Evolutionary conservation across 306 rosid genomes (phyloP), one percentile per base, ranked within the genome.

Genomic region (Cucurbita pepo): DNA sequence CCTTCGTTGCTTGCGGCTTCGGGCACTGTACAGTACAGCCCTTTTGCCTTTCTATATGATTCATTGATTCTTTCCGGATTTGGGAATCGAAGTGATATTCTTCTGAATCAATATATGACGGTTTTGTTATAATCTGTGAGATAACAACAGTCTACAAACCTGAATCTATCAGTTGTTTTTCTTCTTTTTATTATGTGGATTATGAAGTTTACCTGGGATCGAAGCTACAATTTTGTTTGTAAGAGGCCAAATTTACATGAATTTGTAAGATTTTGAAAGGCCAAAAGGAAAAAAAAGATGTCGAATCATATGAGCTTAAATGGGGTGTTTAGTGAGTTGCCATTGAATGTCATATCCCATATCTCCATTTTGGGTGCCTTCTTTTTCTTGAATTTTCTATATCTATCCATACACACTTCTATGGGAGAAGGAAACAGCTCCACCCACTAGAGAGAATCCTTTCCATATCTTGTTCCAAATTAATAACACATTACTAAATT

Each of bases 41-140:
- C 36, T 69, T 48, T n/a, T 14, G 34, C 43, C 5, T 67, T 67
- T 48, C 40, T 16, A 30, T 25, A 48, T 25, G 41, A 69, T 88
- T 82, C 82, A 84, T 89, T 86, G n/a, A 92, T 92, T 92, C 86
- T 86, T 87, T 77, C 76, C 78, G 69, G 76, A 76, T 85, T 81
- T 67, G 14, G 12, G 21, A 22, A 25, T 45, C 18, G 4, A 47
- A 47, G 18, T 22, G 15, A 64, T 43, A 64, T 19, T 41, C 10
- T 43, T 64, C 53, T 63, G n/a, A 65, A 44, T 65, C 19, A 21
- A 44, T 19, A 44, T 19, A 13, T 22, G 21, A 69, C 14, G 44
- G 43, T 13, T 69, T 47, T 69, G 73, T 48, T 22, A 30, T 44
- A 43, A 44, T 65, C 21, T 44, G 11, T 65, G 19, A 64, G n/a